Evolutionary conservation across 23 red algal species (phyloP), one percentile per base, ranked within the genome.

Genomic region (Chondrus crispus): DNA sequence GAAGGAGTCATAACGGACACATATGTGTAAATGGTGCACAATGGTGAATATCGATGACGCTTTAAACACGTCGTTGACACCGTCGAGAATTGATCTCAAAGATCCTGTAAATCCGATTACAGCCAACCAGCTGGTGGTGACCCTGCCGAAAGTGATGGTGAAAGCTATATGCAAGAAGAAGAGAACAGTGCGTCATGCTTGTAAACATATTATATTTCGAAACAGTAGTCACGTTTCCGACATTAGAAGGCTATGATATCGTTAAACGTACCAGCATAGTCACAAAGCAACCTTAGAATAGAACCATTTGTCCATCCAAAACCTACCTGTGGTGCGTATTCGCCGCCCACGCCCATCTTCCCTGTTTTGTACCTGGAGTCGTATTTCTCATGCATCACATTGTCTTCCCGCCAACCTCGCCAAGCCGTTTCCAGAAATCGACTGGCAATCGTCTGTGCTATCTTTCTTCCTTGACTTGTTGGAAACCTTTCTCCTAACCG

Each of bases 271-370:
- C 4, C 49, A 32, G 50, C 63, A 77, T 81, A 90, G 42, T 77
- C 44, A 41, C 46, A 58, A 22, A 98, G 60, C 76, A 98, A 58
- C 63, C 38, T 89, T 50, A 98, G 80, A 35, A 82, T 84, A 2
- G 92, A 87, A 5, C 96, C 96, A 74, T 95, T 98, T 14, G 96
- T 95, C 96, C 96, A 98, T 38, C 96, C 96, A 84, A 98, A 98
- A 14, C 96, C 96, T n/a, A 81, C 89, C 76, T 98, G 96, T 24
- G 93, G 63, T 9, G 30, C 39, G 75, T 98, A 98, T 55, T 98
- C 96, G 50, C 96, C 96, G 33, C 96, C 93, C 30, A 47, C 57
- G 4, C 96, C 96, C 29, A 76, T 41, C 49, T 64, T 89, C 11
- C 88, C 88, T 4, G 51, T 55, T n/a, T 69, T 69, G 24, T 36